Evolutionary conservation across 164 flowering plant species (phyloP), one percentile per base, ranked within the genome.

Genomic region (Berberis vulgaris): DNA sequence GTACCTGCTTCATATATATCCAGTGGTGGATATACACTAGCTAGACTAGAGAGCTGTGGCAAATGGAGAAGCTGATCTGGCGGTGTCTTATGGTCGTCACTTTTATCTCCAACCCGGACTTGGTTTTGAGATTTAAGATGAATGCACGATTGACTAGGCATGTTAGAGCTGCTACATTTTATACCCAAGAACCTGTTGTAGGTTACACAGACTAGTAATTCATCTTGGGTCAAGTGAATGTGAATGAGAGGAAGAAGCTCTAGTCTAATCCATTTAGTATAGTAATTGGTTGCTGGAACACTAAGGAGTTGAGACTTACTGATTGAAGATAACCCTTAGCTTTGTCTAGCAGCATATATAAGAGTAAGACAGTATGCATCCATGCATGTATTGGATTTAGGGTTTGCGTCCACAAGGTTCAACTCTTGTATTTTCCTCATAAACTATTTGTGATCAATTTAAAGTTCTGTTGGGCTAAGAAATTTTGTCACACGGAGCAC

Each of bases 151-250:
- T 80, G 54, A 80, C 60, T 59, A 64, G 59, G 71, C 76, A 80
- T 63, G 62, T 71, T 40, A 64, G 73, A 53, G 64, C 26, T 26
- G 26, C 76, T 26, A 80, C 81, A 1, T 80, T 78, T 53, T 77
- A 75, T 47, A 72, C 78, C 9, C 68, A 55, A 1, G 83, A 80
- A 47, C 79, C 78, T 12, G 72, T 80, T 41, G 67, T 69, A 5
- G 83, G 79, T 38, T 80, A 66, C 65, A 80, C 80, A 5, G 80
- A 79, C 45, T 79, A 79, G 67, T 80, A 80, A 7, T 74, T 70
- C 61, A 72, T 76, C 26, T 26, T 26, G 26, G 62, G 45, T 41
- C 66, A 66, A 6, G 64, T 0, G 41, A 8, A 43, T 9, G 56
- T 7, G 54, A 62, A 62, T 26, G 26, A 26, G 26, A 26, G 26